Percentiles rank a stretch among this genome's conserved stretches.
Conservation (phyloP, 2,329 filamentous ascomycete species). For the Phialophora macrospora region DNA sequence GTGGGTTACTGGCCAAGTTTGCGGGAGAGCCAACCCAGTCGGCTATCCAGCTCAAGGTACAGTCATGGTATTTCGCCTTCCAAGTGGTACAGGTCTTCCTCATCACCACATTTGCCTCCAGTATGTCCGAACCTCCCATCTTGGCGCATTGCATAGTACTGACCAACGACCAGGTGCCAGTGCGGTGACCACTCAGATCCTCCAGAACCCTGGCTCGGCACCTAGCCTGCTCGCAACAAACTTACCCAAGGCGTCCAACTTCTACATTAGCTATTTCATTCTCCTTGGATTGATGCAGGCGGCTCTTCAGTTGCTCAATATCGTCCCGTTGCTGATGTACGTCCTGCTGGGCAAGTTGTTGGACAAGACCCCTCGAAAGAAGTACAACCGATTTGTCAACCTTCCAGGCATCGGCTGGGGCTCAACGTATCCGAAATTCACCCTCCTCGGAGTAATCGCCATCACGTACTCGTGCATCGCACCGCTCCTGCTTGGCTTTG, state of each 20-base stretch:
- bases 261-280: slow-evolving; percentile 94
- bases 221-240: slow-evolving; percentile 72
- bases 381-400: slow-evolving; percentile 75
- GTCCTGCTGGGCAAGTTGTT: slow-evolving; percentile 34
- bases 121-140: slow-evolving; percentile 5
- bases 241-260: slow-evolving; percentile 86
- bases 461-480: slow-evolving; percentile 87
- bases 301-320: slow-evolving; percentile 60
- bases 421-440: slow-evolving; percentile 79
- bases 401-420: slow-evolving; percentile 83
- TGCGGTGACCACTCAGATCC: slow-evolving; percentile 68
- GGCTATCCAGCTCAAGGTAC: slow-evolving; percentile 82
- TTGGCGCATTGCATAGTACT: neutral
- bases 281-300: slow-evolving; percentile 73
- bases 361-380: slow-evolving; percentile 69
- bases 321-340: slow-evolving; percentile 36
- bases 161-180: slow-evolving; percentile 66
- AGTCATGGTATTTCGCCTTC: slow-evolving; percentile 80
- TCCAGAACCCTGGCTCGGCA: slow-evolving; percentile 65
- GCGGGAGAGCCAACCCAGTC: slow-evolving; percentile 80
- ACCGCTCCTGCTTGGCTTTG: slow-evolving; percentile 81
- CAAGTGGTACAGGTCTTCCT: slow-evolving; percentile 86
- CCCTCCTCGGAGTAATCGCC: slow-evolving; percentile 85
- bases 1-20: slow-evolving; percentile 76
- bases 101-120: slow-evolving; percentile 78